phyloP scores from a whole-genome alignment of 2,329 filamentous ascomycete species.

The Claviceps pazoutovae region DNA sequence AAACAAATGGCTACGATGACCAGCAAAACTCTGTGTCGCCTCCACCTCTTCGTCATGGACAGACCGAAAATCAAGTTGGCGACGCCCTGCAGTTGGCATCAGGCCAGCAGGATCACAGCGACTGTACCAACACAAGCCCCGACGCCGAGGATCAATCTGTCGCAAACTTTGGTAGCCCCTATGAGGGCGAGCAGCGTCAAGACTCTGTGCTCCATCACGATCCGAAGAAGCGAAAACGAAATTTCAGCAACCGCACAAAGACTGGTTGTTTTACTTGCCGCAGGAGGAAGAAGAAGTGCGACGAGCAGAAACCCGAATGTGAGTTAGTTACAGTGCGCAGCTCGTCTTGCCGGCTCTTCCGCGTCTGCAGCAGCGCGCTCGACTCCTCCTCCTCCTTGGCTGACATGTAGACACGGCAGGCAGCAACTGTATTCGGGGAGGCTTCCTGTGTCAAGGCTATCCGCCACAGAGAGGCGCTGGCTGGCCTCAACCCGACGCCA shows the following conservation, averaged over 20 bases:
- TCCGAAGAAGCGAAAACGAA: slow-evolving; percentile 57
- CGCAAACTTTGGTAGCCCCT: slow-evolving; percentile 27
- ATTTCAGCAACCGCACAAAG: slow-evolving; percentile 92
- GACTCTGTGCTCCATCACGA: slow-evolving; percentile 41
- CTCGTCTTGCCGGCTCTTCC: too few relatives aligned
- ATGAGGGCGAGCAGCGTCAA: slow-evolving; percentile 33
- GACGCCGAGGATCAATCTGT: slow-evolving; percentile 36
- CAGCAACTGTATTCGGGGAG: slow-evolving; percentile 80
- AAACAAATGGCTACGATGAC: slow-evolving; percentile 32
- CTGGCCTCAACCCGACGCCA: slow-evolving; percentile 65
- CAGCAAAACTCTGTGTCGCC: slow-evolving; percentile 31
- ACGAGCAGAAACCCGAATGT: slow-evolving; percentile 89
- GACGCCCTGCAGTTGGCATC: slow-evolving; percentile 31
- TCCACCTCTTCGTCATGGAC: slow-evolving; percentile 20
- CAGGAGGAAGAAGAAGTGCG: slow-evolving; percentile 92
- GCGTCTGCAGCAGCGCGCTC: neutral
- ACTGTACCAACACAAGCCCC: slow-evolving; percentile 39
- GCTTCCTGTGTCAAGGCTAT: slow-evolving; percentile 86
- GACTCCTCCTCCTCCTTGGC: neutral
- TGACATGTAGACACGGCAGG: slow-evolving; percentile 31
- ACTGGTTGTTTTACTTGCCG: slow-evolving; percentile 90
- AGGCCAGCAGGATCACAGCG: slow-evolving; percentile 32
- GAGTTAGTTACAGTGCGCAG: slow-evolving; percentile 24
- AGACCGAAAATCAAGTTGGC: slow-evolving; percentile 35
- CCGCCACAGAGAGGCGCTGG: slow-evolving; percentile 57